A percentile compares a stretch with the other conserved stretches of the same genome.
These are phyloP conservation scores for Calonectria naviculata DNA, from an alignment of 2,329 filamentous ascomycete species.

Conservation along the genomic window DNA sequence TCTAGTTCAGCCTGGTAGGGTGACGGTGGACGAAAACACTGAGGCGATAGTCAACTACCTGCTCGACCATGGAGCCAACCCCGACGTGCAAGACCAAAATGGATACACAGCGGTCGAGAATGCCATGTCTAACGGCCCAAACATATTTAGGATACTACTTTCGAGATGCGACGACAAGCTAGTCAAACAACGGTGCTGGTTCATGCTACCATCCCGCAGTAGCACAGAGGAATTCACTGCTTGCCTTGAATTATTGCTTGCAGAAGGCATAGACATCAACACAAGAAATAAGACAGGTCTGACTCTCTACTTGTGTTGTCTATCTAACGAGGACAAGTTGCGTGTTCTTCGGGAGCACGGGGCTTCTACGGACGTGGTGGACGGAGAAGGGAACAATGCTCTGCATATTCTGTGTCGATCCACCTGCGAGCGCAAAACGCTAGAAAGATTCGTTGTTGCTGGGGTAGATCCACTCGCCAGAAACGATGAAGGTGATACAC, in stretches of 20 bases:
- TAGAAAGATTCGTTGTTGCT: constrained; percentile 7
- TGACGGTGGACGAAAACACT: too few relatives aligned
- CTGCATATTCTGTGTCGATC: constrained; percentile 6
- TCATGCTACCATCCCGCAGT: background rate
- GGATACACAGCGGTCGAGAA: background rate
- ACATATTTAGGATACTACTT: constrained; percentile 20
- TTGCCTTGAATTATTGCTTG: constrained; percentile 21
- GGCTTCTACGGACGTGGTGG: constrained; percentile 8
- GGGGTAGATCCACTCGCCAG: constrained; percentile 26
- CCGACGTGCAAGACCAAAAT: background rate
- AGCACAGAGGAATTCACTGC: background rate
- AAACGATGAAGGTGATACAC: constrained; percentile 24
- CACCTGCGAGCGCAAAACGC: background rate
- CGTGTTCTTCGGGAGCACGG: constrained; percentile 12
- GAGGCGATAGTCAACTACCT: constrained; percentile 24
- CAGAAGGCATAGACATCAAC: constrained; percentile 26
- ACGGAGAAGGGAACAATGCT: constrained; percentile 26
- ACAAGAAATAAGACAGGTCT: constrained; percentile 1
- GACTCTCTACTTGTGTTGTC: constrained; percentile 27
- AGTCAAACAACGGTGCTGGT: constrained; percentile 21
- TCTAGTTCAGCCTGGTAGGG: background rate
- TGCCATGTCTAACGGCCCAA: background rate
- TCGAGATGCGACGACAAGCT: constrained; percentile 9
- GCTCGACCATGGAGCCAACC: constrained; percentile 28
- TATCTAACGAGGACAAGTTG: background rate